Conservation (phyloP, 2,329 filamentous ascomycete genomes). For the Fusarium pseudoanthophilum region DNA sequence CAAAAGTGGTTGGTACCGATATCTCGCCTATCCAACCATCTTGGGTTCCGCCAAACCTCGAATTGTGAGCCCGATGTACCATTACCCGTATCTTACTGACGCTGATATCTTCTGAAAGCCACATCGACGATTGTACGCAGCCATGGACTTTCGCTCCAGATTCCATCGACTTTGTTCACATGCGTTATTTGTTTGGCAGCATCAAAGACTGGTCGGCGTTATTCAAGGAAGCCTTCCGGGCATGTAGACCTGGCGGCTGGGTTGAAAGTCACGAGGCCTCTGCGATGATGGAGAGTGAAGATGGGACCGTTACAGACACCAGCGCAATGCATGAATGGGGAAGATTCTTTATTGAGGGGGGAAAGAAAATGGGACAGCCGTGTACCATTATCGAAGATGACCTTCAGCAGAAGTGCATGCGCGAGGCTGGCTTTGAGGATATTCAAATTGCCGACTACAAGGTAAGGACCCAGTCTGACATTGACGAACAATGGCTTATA, state of each 20-base stretch:
- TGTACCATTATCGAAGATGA: constrained; percentile 10
- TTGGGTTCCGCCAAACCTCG: constrained; percentile 20
- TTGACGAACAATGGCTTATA: background rate
- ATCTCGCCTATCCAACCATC: constrained; percentile 63
- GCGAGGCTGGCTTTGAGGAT: background rate
- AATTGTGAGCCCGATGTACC: background rate
- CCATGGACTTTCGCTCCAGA: constrained; percentile 41
- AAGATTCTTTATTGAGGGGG: constrained; percentile 39
- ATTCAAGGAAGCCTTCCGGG: constrained; percentile 60
- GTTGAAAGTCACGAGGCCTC: constrained; percentile 47
- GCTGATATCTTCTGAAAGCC: background rate
- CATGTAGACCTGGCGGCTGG: constrained; percentile 65
- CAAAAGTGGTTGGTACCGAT: constrained; percentile 61
- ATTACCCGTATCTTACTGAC: fast-evolving
- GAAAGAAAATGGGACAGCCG: constrained; percentile 25
- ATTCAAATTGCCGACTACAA: background rate
- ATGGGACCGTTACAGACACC: constrained; percentile 41
- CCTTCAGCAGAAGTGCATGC: constrained; percentile 2
- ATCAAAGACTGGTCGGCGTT: constrained; percentile 66
- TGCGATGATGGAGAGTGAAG: constrained; percentile 41
- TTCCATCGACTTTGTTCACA: constrained; percentile 69
- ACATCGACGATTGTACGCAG: constrained; percentile 45
- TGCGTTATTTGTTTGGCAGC: constrained; percentile 64
- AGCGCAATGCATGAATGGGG: constrained; percentile 43
- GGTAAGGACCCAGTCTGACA: background rate